Evolutionary conservation across 495 filamentous ascomycete species (phyloP).

Genomic region (Penicillium cinerascens): DNA sequence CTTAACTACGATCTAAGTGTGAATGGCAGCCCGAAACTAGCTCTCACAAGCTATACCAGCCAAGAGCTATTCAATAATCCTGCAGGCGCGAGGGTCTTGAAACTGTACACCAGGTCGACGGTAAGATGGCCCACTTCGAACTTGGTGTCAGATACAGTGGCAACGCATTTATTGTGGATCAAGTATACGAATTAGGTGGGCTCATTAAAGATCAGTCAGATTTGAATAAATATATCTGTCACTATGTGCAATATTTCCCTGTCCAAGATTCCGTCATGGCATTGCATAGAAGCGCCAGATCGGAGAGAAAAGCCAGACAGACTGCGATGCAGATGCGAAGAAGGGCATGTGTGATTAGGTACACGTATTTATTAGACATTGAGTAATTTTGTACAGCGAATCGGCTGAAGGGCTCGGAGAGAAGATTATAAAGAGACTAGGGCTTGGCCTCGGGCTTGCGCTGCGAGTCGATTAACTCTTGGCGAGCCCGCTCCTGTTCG

Average conservation of each 20-base stretch:
- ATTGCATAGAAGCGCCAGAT: neutral
- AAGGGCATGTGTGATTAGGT: neutral
- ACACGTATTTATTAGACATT: neutral
- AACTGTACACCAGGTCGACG: too few species aligned
- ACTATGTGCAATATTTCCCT: too few species aligned
- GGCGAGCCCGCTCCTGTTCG: constrained; percentile 43
- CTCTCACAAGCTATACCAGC: too few species aligned
- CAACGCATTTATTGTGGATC: too few species aligned
- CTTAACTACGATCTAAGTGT: too few species aligned
- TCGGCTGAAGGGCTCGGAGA: neutral
- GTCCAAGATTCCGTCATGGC: neutral
- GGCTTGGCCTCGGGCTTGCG: constrained; percentile 19
- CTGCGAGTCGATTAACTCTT: constrained; percentile 34
- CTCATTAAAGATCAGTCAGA: neutral
- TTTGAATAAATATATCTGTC: neutral
- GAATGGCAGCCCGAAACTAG: too few species aligned
- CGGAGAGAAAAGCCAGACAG: neutral
- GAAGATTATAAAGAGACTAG: constrained; percentile 11
- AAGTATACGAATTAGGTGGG: neutral
- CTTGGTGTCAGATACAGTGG: too few species aligned
- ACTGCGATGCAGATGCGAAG: neutral
- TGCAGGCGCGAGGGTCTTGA: too few species aligned
- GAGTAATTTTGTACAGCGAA: constrained; percentile 2
- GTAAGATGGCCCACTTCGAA: too few species aligned
- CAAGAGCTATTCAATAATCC: too few species aligned